Evolutionary conservation across 192 early-diverging fungal genomes (phyloP).

Genomic region (Podila verticillata): DNA sequence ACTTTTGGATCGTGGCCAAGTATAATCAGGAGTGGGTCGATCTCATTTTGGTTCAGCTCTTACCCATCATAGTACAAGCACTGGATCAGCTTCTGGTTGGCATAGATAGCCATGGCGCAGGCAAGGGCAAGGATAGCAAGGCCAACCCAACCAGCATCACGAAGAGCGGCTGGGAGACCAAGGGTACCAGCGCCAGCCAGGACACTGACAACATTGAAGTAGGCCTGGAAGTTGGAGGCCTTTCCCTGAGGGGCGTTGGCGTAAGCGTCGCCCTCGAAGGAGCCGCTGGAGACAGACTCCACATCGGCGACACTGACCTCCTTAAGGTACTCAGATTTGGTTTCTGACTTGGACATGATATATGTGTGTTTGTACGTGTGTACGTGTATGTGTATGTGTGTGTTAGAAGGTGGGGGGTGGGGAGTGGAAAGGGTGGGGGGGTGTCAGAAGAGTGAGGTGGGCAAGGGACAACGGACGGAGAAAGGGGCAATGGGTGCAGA

Average conservation of each 20-base stretch:
- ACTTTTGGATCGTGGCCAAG: no score
- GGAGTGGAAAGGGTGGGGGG: neutral
- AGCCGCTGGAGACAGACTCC: constrained; percentile 38
- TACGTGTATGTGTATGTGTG: neutral
- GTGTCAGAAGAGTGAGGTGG: neutral
- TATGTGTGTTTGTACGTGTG: no score
- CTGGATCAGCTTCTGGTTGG: constrained; percentile 76
- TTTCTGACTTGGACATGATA: constrained; percentile 1
- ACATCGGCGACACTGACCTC: constrained; percentile 17
- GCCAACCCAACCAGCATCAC: constrained; percentile 84
- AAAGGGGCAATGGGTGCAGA: neutral
- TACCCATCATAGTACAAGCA: constrained; percentile 66
- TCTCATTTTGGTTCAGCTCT: neutral
- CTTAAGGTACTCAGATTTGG: constrained; percentile 18
- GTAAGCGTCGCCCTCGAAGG: constrained; percentile 22
- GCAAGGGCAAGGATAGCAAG: constrained; percentile 73
- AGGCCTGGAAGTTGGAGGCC: constrained; percentile 47
- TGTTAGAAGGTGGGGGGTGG: neutral
- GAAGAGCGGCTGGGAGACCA: constrained; percentile 67
- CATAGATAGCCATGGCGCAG: constrained; percentile 75
- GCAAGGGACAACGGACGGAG: neutral
- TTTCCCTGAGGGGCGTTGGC: constrained; percentile 33
- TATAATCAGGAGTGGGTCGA: no score
- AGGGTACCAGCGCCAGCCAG: constrained; percentile 72
- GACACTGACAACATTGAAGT: constrained; percentile 57